Percentiles rank a stretch among this genome's conserved stretches.
Conservation (phyloP, 1,139 yeast species). For the Meyerozyma athensensis region DNA sequence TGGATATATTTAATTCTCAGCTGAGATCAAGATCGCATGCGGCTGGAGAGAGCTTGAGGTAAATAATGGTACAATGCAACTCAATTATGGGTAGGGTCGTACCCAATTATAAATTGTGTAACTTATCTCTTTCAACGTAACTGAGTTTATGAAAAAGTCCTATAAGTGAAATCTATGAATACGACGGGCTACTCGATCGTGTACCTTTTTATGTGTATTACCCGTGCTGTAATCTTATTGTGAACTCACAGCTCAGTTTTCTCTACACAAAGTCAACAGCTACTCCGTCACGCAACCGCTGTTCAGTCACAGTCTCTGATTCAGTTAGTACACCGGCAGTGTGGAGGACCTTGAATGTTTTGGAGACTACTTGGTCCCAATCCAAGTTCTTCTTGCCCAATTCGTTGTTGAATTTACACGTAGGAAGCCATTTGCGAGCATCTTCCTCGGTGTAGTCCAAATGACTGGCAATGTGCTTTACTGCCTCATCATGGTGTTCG, state of each 20-base stretch:
- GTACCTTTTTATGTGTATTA: too few species aligned
- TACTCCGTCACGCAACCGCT: slow-evolving; percentile 30
- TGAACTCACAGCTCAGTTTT: neutral
- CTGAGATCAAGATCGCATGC: neutral
- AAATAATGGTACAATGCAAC: too few species aligned
- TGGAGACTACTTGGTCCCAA: slow-evolving; percentile 45
- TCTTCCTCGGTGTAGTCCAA: slow-evolving; percentile 76
- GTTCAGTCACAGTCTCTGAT: slow-evolving; percentile 23
- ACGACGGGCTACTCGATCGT: neutral
- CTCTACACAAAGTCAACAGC: neutral
- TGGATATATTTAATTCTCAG: too few species aligned
- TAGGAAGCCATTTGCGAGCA: slow-evolving; percentile 73
- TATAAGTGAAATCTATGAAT: neutral
- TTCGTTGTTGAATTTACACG: slow-evolving; percentile 58
- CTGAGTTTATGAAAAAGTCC: too few species aligned
- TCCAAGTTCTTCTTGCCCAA: slow-evolving; percentile 44
- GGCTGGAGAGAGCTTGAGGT: too few species aligned
- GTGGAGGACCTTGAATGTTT: slow-evolving; percentile 55
- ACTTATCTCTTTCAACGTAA: too few species aligned
- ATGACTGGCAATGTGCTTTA: slow-evolving; percentile 56
- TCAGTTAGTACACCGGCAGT: slow-evolving; percentile 56
- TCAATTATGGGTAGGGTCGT: too few species aligned
- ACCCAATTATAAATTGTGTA: too few species aligned
- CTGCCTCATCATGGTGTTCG: slow-evolving; percentile 57
- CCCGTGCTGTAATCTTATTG: too few species aligned